Evolutionary conservation across 371 early-diverging fungal genomes (phyloP).

Genomic region (Dinochytrium kinnereticum): DNA sequence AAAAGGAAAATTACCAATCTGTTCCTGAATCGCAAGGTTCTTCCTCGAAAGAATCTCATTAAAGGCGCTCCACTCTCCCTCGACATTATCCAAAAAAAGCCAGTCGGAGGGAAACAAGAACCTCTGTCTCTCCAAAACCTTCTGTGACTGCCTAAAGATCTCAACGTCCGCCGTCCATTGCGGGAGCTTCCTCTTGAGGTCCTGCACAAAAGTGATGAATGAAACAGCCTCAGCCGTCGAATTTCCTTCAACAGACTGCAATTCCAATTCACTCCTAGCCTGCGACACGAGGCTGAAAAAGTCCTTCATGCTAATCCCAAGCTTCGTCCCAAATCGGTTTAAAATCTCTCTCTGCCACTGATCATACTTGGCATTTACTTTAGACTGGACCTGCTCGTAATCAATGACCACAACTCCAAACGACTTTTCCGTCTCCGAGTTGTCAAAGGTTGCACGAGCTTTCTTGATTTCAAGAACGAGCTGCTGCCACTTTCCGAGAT

Average conservation of each 20-base stretch:
- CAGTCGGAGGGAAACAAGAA: constrained; percentile 94
- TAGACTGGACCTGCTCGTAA: constrained; percentile 96
- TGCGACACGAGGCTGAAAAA: constrained; percentile 80
- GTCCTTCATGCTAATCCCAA: constrained; percentile 83
- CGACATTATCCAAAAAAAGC: constrained; percentile 94
- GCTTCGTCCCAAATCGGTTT: constrained; percentile 84
- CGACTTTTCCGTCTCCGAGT: constrained; percentile 84
- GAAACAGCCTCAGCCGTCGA: constrained; percentile 91
- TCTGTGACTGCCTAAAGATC: constrained; percentile 89
- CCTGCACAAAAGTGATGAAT: constrained; percentile 96
- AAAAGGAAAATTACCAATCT: constrained; percentile 63
- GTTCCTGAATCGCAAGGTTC: constrained; percentile 91
- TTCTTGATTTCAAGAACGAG: constrained; percentile 93
- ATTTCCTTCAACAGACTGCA: constrained; percentile 78
- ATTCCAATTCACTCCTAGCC: constrained; percentile 87
- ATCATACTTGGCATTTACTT: constrained; percentile 97
- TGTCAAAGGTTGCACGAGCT: constrained; percentile 94
- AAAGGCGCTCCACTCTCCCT: constrained; percentile 97
- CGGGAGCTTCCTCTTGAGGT: constrained; percentile 86
- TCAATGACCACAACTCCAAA: constrained; percentile 91
- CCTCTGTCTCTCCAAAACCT: constrained; percentile 91
- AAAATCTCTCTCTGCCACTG: constrained; percentile 96
- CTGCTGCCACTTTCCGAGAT: constrained; percentile 92
- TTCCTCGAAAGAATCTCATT: constrained; percentile 92
- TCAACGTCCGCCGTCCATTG: constrained; percentile 80